Percentiles rank a stretch among this genome's conserved stretches.
These are phyloP conservation scores for Rhodomyrtus tomentosa DNA, from an alignment of 345 rosid genomes.

Conservation along the genomic window DNA sequence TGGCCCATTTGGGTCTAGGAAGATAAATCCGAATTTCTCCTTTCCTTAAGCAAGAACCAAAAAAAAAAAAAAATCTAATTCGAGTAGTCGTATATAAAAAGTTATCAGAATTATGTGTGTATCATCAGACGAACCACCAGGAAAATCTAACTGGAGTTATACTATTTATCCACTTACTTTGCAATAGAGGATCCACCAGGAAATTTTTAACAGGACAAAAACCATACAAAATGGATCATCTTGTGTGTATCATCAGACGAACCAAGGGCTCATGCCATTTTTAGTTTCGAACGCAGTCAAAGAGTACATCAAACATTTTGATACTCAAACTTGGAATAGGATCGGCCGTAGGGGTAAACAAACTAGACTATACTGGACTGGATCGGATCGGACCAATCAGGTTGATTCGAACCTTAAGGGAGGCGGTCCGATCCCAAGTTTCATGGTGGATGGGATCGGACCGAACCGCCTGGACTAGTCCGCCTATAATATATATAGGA, in stretches of 20 bases:
- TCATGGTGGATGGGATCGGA: no score
- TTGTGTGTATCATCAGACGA: neutral
- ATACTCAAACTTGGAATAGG: neutral
- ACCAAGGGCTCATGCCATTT: neutral
- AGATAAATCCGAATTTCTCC: neutral
- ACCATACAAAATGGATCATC: neutral
- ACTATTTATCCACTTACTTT: neutral
- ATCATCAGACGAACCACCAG: no score
- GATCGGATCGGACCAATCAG: no score
- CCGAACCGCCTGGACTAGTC: no score
- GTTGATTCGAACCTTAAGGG: no score
- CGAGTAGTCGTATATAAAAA: neutral
- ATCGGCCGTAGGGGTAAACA: no score
- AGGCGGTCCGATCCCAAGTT: no score
- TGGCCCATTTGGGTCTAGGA: neutral
- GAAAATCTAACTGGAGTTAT: neutral
- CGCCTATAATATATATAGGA: no score
- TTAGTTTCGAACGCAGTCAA: neutral
- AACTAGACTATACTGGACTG: no score
- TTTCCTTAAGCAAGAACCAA: neutral
- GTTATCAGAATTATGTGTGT: neutral
- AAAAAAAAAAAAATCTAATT: neutral
- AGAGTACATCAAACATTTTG: neutral
- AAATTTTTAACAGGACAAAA: neutral
- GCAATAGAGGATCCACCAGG: neutral